phyloP scores from a whole-genome alignment of 2,329 filamentous ascomycete genomes.

The Aspergillus glaucus region DNA sequence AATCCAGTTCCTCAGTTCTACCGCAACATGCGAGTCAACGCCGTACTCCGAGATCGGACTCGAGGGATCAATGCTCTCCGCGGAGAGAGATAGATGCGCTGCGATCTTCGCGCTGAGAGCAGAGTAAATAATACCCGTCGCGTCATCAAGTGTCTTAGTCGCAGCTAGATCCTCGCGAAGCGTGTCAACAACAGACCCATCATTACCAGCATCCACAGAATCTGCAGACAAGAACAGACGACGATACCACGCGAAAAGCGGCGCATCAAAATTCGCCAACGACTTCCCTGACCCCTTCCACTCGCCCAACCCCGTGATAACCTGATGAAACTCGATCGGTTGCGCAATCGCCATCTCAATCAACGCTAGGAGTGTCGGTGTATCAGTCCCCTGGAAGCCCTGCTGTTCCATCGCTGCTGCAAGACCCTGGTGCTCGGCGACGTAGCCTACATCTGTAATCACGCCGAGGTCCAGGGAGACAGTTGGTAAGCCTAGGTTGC shows the following conservation, averaged over 20 bases:
- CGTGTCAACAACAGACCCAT: neutral
- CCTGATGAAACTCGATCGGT: constrained; percentile 5
- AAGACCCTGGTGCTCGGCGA: constrained; percentile 13
- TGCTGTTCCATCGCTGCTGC: constrained; percentile 16
- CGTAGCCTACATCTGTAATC: constrained; percentile 22
- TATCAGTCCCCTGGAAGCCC: constrained; percentile 18
- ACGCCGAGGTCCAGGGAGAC: constrained; percentile 25
- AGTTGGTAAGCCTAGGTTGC: constrained; percentile 16
- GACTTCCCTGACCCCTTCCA: constrained; percentile 14
- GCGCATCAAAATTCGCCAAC: constrained; percentile 16
- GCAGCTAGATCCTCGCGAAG: constrained; percentile 9
- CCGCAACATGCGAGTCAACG: constrained; percentile 40
- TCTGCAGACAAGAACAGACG: neutral
- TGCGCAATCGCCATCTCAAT: constrained; percentile 14
- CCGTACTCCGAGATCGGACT: constrained; percentile 31
- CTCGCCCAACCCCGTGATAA: constrained; percentile 19
- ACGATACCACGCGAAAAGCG: constrained; percentile 19
- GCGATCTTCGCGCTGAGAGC: constrained; percentile 15
- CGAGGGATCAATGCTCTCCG: constrained; percentile 14
- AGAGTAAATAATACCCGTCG: constrained; percentile 8
- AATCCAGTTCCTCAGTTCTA: constrained; percentile 42
- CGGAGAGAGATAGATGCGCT: constrained; percentile 11
- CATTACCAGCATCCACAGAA: neutral
- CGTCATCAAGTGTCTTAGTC: constrained; percentile 12
- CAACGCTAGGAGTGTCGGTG: constrained; percentile 11